Base-by-base conservation (phyloP, 306 rosid genomes). In the Neltuma alba region DNA sequence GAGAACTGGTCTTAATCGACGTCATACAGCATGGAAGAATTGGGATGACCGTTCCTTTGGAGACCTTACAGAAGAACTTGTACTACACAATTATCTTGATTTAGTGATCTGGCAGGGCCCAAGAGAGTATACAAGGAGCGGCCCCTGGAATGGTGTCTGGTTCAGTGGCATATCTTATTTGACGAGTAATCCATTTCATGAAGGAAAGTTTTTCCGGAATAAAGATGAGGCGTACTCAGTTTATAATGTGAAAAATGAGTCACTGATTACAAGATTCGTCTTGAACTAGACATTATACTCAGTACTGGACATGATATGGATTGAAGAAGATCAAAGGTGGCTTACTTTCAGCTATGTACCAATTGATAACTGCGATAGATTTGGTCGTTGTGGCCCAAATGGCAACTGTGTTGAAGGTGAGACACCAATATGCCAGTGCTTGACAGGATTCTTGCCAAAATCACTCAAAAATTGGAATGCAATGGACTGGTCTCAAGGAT, bases 61-160 rank as follows among this genome's bases (percentile, higher is more conserved):
- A n/a, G n/a, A n/a, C n/a, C 12, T 12, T 42, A 11, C 48, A 42
- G 48, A 3, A 42, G 48, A 42, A 0, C 48, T 42, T 42, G 48
- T 9, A 12, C 48, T 9, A 42, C 48, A 42, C 48, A 42, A 11
- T 11, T 42, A 50, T 20, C 27, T 27, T 20, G 58, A 50, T 5
- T 0, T 7, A 5, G 70, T 70, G 10, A n/a, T 15, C 7, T 62
- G 84, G 83, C 16, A n/a, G 13, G 84, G 84, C 44, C 52, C 78
- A 5, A 10, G 3, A 40, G 45, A 48, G 67, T 41, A 28, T 74
- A 25, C 0, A 31, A 42, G 66, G 8, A 31, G 9, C 0, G 58
- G 58, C 58, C 25, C 25, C 27, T 50, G 58, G 58, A 50, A 50
- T 50, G 27, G 58, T 20, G 58, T 50, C 6, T 27, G 27, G 27